Evolutionary conservation across 2,329 filamentous ascomycete genomes (phyloP), one percentile per base, ranked within the genome.

Genomic region (Scedosporium dehoogii): DNA sequence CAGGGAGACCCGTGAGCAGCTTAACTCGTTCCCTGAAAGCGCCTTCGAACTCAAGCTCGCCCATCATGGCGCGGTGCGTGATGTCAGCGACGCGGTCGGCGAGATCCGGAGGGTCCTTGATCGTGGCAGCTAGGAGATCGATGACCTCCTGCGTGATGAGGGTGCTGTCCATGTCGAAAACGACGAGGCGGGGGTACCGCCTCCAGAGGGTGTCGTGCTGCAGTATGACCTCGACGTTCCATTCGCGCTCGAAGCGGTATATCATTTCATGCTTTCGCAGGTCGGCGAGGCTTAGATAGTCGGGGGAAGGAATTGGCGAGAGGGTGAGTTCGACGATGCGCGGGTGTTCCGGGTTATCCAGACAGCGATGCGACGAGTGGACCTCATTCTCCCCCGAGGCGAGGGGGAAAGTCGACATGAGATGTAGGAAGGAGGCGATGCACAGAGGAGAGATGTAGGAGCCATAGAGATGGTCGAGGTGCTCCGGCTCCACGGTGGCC

Each of bases 111-210:
- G 82, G 77, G 74, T 89, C 77, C 58, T 76, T 79, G 69, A 96
- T 85, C 44, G 89, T 89, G 61, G 89, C 86, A 3, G 94, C 94
- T 63, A 99, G 87, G 69, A 97, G 87, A 74, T 99, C 94, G 71
- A 99, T 97, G 64, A 97, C 92, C 77, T 99, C 94, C 74, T 99
- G 92, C 61, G 93, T 89, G 72, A 99, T 97, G 64, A 99, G 83
- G 0, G 94, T 99, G 74, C 89, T 94, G 77, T 99, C 94, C 94
- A 99, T 99, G 74, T 99, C 94, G 71, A 99, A 99, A 38, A 97
- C 91, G 3, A 93, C 92, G 10, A 97, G 80, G 7, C 93, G 85
- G 67, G 92, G 92, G 74, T 96, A 85, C 29, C 88, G 83, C 63
- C 91, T 81, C 79, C 88, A 91, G 38, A 93, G 79, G 33, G 79